phyloP scores from a whole-genome alignment of 2,329 filamentous ascomycete species.

The Diatrype stigma region DNA sequence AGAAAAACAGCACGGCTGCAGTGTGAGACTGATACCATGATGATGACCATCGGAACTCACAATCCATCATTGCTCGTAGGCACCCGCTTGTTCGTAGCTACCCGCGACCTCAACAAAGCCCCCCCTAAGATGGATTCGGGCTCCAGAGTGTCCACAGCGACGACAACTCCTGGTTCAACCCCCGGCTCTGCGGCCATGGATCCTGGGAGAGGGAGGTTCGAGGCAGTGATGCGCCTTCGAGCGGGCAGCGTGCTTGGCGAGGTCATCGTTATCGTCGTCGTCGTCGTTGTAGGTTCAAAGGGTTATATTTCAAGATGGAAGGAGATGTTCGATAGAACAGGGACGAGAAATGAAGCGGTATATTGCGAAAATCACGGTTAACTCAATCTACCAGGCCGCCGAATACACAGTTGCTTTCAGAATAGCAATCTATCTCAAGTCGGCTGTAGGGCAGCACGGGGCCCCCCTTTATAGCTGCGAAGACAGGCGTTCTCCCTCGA shows the following conservation, averaged over 20 bases:
- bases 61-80: conserved; percentile 23
- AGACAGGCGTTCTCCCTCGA: neutral
- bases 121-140: conserved; percentile 16
- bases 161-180: conserved; percentile 22
- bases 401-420: neutral
- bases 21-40: too few relatives aligned
- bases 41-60: conserved; percentile 18
- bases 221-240: conserved; percentile 23
- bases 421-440: neutral
- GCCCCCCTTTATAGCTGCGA: neutral
- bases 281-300: too few relatives aligned
- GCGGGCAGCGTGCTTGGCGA: conserved; percentile 4
- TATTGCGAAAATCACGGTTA: too few relatives aligned
- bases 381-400: too few relatives aligned
- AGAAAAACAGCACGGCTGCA: neutral
- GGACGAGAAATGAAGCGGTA: too few relatives aligned
- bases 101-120: conserved; percentile 13
- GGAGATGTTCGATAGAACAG: too few relatives aligned
- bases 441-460: neutral
- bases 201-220: conserved; percentile 17
- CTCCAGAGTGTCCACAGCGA: conserved; percentile 19
- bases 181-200: conserved; percentile 5
- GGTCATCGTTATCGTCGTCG: neutral
- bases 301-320: too few relatives aligned
- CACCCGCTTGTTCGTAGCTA: conserved; percentile 19